phyloP scores from a whole-genome alignment of 78 protist species.

The Diacronema lutheri region DNA sequence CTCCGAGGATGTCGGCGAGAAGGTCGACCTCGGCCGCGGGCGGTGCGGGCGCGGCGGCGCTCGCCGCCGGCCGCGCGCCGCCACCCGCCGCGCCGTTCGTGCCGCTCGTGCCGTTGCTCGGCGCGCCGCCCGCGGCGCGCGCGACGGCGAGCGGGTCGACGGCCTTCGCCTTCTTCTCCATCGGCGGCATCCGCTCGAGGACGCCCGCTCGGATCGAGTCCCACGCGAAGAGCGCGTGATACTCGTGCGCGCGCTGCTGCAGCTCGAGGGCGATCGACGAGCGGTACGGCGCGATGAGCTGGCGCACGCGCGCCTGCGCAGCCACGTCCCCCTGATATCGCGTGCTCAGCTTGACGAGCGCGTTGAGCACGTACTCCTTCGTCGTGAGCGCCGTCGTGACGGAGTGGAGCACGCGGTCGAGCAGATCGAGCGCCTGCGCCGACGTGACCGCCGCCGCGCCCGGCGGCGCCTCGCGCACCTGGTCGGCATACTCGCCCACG shows the following conservation, averaged over 20 bases:
- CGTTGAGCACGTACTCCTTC: constrained; percentile 69
- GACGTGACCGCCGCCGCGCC: not conserved
- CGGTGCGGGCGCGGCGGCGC: not conserved
- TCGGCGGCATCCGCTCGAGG: constrained; percentile 55
- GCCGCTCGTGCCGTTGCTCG: not conserved
- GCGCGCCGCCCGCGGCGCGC: constrained; percentile 5
- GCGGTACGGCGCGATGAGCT: constrained; percentile 9
- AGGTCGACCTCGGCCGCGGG: not conserved
- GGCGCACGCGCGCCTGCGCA: not conserved
- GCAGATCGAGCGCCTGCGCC: constrained; percentile 57
- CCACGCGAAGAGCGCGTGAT: constrained; percentile 56
- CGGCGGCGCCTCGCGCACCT: not conserved
- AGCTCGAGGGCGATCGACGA: constrained; percentile 67
- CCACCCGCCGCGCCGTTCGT: not conserved
- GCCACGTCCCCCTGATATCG: constrained; percentile 42
- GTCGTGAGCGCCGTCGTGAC: constrained; percentile 47
- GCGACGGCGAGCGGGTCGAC: not conserved
- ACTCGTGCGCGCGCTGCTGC: constrained; percentile 90
- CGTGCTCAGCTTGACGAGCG: constrained; percentile 71
- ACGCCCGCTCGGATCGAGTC: constrained; percentile 15
- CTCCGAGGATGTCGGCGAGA: not conserved
- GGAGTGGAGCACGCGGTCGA: constrained; percentile 40
- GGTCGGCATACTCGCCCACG: constrained; percentile 82
- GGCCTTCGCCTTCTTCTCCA: constrained; percentile 46
- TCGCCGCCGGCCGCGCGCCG: not conserved